phyloP scores from a whole-genome alignment of 768 basidiomycete species.

The Tylopilus rubrobrunneus region DNA sequence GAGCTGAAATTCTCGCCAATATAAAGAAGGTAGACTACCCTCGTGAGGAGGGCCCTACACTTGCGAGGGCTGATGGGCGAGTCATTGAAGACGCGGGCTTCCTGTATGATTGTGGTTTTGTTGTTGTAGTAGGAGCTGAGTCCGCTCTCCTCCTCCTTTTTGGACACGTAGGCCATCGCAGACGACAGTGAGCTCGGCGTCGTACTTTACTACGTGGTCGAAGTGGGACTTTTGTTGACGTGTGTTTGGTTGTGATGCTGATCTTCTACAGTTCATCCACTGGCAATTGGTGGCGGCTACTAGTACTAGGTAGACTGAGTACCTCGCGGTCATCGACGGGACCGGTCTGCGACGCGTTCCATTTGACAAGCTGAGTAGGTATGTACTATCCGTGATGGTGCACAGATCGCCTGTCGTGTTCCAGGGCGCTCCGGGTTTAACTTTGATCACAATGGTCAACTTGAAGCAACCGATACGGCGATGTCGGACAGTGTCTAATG shows the following conservation, averaged over 20 bases:
- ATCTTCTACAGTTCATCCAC: neutral
- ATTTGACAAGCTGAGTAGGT: no score
- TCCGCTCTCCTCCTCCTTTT: conserved; percentile 96
- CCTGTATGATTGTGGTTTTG: conserved; percentile 97
- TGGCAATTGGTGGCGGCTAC: no score
- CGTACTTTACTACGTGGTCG: conserved; percentile 16
- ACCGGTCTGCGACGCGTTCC: no score
- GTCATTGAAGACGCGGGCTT: conserved; percentile 98
- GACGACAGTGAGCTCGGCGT: conserved; percentile 35
- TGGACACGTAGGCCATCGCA: conserved; percentile 75
- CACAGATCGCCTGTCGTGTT: neutral
- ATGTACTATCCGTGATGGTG: neutral
- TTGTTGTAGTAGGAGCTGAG: conserved; percentile 93
- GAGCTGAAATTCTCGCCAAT: conserved; percentile 92
- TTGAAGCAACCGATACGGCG: neutral
- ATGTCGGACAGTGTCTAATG: neutral
- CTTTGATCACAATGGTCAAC: neutral
- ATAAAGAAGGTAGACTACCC: conserved; percentile 95
- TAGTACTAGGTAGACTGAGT: no score
- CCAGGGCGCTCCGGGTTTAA: no score
- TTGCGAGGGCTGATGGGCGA: conserved; percentile 97
- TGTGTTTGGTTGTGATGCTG: conserved; percentile 16
- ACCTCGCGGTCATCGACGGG: no score
- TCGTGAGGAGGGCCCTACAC: conserved; percentile 92
- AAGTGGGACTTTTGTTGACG: conserved; percentile 18